Evolutionary conservation across 768 basidiomycete genomes (phyloP).

Genomic region (Tubosaeta brunneosetosa): DNA sequence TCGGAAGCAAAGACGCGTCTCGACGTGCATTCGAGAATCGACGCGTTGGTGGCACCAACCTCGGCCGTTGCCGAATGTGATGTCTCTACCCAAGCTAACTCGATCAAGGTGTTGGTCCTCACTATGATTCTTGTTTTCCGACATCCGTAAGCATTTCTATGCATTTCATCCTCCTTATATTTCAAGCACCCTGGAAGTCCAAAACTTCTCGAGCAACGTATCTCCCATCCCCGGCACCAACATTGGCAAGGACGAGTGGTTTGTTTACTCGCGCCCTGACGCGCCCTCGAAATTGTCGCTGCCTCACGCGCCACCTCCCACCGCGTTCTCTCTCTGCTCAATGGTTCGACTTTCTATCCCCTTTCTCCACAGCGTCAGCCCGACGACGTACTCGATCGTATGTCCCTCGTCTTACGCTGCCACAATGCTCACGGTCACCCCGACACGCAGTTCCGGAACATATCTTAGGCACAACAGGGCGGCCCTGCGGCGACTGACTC

Average conservation of each 20-base stretch:
- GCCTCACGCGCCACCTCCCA: conserved; percentile 54
- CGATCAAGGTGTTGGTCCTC: conserved; percentile 79
- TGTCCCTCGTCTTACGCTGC: conserved; percentile 21
- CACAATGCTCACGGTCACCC: background rate
- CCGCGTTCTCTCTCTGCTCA: conserved; percentile 66
- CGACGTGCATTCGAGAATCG: background rate
- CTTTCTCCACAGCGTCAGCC: conserved; percentile 78
- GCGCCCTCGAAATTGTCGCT: conserved; percentile 70
- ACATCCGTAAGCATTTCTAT: conserved; percentile 51
- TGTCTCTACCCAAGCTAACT: background rate
- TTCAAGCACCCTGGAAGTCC: conserved; percentile 85
- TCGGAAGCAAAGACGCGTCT: conserved; percentile 3
- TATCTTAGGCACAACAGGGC: conserved; percentile 57
- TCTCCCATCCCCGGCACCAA: conserved; percentile 75
- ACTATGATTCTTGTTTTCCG: conserved; percentile 78
- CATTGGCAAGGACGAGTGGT: conserved; percentile 61
- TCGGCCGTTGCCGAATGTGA: conserved; percentile 2
- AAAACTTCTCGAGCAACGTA: conserved; percentile 73
- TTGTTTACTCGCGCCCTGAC: too few species aligned
- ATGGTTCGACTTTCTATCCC: conserved; percentile 65
- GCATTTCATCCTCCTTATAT: conserved; percentile 26
- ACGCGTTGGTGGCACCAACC: conserved; percentile 23
- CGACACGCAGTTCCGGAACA: conserved; percentile 55
- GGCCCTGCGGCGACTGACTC: conserved; percentile 50
- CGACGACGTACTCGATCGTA: conserved; percentile 45